Evolutionary conservation across 2,329 filamentous ascomycete genomes (phyloP).

Genomic region (Polychaeton citri): DNA sequence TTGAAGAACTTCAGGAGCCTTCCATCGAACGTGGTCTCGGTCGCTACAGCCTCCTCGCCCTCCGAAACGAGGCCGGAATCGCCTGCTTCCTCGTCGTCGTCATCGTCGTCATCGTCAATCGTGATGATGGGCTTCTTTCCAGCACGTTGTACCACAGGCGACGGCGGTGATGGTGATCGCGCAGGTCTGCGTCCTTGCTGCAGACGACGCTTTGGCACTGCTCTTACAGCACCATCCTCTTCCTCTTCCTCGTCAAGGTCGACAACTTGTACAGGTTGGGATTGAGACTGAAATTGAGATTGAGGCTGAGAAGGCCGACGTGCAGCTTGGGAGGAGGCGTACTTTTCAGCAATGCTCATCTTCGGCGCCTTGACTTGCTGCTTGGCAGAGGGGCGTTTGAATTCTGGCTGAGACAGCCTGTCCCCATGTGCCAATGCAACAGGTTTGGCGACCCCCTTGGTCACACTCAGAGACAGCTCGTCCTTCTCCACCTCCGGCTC

Average conservation of each 20-base stretch:
- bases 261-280: not conserved
- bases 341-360: conserved; percentile 38
- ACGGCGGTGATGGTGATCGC: conserved; percentile 22
- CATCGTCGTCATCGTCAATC: conserved; percentile 28
- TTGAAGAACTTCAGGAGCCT: conserved; percentile 74
- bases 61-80: conserved; percentile 14
- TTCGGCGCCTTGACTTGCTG: conserved; percentile 41
- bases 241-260: conserved; percentile 4
- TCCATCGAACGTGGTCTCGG: conserved; percentile 26
- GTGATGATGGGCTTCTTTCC: conserved; percentile 16
- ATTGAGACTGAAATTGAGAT: too few relatives aligned
- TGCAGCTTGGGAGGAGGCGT: conserved; percentile 7
- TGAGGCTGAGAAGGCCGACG: conserved; percentile 14
- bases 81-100: conserved; percentile 17
- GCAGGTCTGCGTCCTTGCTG: conserved; percentile 35
- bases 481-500: conserved; percentile 17
- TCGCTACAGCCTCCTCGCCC: conserved; percentile 7
- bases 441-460: conserved; percentile 8
- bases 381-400: conserved; percentile 33
- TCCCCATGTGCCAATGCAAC: conserved; percentile 9
- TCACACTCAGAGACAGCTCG: conserved; percentile 9
- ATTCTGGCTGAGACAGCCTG: conserved; percentile 6
- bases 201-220: conserved; percentile 2
- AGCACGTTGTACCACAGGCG: conserved; percentile 11
- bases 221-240: conserved; percentile 12